Evolutionary conservation across 2,329 filamentous ascomycete genomes (phyloP), one percentile per base, ranked within the genome.

Genomic region (Trichoderma sp.): DNA sequence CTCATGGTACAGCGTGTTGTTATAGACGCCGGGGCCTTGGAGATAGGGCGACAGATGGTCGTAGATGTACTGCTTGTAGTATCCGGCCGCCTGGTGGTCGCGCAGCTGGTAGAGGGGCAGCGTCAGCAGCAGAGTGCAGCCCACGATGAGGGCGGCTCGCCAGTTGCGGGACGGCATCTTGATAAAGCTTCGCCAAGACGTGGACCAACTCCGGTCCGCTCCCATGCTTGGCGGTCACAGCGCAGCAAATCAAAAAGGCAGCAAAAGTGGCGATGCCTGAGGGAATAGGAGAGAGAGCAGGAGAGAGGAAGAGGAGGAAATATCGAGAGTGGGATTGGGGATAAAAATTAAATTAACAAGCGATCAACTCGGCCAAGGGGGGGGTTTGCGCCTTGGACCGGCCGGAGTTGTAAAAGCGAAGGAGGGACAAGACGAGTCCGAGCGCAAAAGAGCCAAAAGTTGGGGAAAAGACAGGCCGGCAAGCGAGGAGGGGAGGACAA

Each of bases 1-100:
- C 39, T 76, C 72, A 58, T 76, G 76, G 70, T 80, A 79, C 34
- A 80, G 74, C 8, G 80, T 80, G 68, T 79, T 81, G 72, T 81
- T 79, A 71, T 78, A 78, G 64, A 79, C 74, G 39, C 71, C 72
- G 19, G 22, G 54, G 17, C 56, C 53, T 57, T 72, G 72, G 60
- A 77, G 73, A 68, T 77, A 77, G 37, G 74, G 73, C 54, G 73
- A 72, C 39, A 78, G 60, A 58, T 76, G 73, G 59, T 75, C 70
- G 71, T 76, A 77, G 67, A 78, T 60, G 60, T 74, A 71, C n/a
- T 72, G 68, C 45, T 70, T 70, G 67, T 74, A 73, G 64, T 71
- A 69, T 12, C 53, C 48, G n/a, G 75, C 71, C 12, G 70, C 64
- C 34, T 69, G 67, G 57, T 76, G 71, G 65, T 74, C 70, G 70